Evolutionary conservation across 352 stramenopile genomes (phyloP), one percentile per base, ranked within the genome.

Genomic region (Pythium pyrilobum): DNA sequence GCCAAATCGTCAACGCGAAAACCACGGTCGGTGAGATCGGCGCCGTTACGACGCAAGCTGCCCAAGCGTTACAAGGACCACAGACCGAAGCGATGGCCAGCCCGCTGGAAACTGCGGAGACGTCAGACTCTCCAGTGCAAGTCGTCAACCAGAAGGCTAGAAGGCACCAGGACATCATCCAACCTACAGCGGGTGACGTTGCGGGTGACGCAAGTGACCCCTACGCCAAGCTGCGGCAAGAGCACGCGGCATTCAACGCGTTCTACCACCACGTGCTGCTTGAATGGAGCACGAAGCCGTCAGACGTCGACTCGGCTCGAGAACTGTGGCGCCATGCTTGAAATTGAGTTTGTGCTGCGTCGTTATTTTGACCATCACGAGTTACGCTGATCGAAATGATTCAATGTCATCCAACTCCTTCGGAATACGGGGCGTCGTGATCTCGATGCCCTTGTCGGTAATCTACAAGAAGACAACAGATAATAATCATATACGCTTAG

Each of bases 391-490:
- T 48, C 78, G 74, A 36, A 91, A 61, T 18, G 69, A 62, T 41
- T 85, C 80, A 64, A 93, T 86, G 38, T 70, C 82, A 20, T 73
- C 34, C 27, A 91, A 59, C 36, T 89, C 72, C 40, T 93, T 93
- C 24, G 82, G 80, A 24, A 89, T 62, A 6, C 73, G 64, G 18
- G 68, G 67, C 29, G 82, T 89, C 40, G 80, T 79, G 46, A 93
- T 67, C 44, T 93, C 82, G 41, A 93, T 88, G 7, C 78, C 76
- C 10, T 67, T 77, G 29, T 85, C 69, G 21, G 66, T 87, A 58
- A 93, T 89, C 82, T 93, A 52, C 16, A 41, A 21, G 15, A 48
- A 18, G 6, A 46, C 8, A 25, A 55, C 13, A 49, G 13, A 55
- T 23, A 60, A 9, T 52, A 16, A 23, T 34, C 25, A 28, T 39